These are phyloP conservation scores for Ceratobasidium sp. DNA, from an alignment of 1,284 basidiomycete species.

Conservation along the genomic window DNA sequence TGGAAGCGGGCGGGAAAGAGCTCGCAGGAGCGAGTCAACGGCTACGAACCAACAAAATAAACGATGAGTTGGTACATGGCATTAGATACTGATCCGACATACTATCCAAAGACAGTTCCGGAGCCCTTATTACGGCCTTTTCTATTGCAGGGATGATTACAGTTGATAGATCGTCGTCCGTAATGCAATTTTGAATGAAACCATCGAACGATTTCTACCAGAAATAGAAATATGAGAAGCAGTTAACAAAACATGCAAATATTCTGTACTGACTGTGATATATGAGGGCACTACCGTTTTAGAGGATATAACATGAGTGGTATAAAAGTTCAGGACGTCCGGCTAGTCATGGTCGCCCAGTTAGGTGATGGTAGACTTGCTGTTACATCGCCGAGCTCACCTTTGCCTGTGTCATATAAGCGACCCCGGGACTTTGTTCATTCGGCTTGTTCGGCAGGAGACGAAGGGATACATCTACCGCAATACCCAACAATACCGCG, in stretches of 20 bases:
- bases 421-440: constrained; percentile 26
- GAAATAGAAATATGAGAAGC: constrained; percentile 35
- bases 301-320: constrained; percentile 62
- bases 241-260: constrained; percentile 31
- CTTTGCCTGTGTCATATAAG: neutral
- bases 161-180: constrained; percentile 59
- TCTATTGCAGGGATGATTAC: constrained; percentile 70
- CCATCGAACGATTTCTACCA: constrained; percentile 63
- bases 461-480: constrained; percentile 66
- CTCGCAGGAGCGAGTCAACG: constrained; percentile 61
- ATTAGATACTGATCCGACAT: constrained; percentile 40
- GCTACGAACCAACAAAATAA: constrained; percentile 52
- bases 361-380: neutral
- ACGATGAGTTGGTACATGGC: neutral
- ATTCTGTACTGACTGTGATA: constrained; percentile 54
- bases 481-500: constrained; percentile 64
- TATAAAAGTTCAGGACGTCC: constrained; percentile 63
- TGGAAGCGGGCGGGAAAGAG: constrained; percentile 64
- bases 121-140: constrained; percentile 74
- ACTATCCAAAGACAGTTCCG: constrained; percentile 73
- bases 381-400: neutral
- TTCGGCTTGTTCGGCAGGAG: constrained; percentile 47
- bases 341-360: constrained; percentile 50
- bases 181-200: constrained; percentile 64
- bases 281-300: constrained; percentile 61